Conservation (phyloP, 2,329 filamentous ascomycete genomes). For the Fusarium napiforme region DNA sequence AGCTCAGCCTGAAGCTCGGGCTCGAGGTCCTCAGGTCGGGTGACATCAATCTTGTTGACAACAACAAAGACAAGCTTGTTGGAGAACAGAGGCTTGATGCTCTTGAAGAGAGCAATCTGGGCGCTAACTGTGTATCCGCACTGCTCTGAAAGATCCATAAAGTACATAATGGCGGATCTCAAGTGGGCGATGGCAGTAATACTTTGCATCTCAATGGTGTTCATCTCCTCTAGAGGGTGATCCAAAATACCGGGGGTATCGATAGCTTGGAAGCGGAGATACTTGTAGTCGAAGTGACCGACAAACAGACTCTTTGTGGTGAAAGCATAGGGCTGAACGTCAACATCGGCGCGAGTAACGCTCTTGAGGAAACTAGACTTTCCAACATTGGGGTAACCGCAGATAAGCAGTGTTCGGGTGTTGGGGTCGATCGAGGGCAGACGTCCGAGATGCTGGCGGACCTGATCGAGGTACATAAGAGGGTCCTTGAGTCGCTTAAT, state of each 20-base stretch:
- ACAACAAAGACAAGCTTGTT: slow-evolving; percentile 98
- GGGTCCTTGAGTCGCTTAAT: slow-evolving; percentile 95
- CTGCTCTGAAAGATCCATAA: slow-evolving; percentile 97
- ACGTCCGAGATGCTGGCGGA: slow-evolving; percentile 93
- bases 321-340: slow-evolving; percentile 98
- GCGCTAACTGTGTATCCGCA: slow-evolving; percentile 93
- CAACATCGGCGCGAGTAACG: slow-evolving; percentile 93
- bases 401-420: slow-evolving; percentile 93
- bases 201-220: slow-evolving; percentile 98
- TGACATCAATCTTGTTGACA: slow-evolving; percentile 97
- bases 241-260: slow-evolving; percentile 99
- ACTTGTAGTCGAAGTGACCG: slow-evolving; percentile 96
- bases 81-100: slow-evolving; percentile 94
- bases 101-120: slow-evolving; percentile 95
- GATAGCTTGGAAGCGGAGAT: slow-evolving; percentile 74
- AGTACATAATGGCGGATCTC: slow-evolving; percentile 93
- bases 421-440: slow-evolving; percentile 98
- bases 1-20: slow-evolving; percentile 80
- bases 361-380: slow-evolving; percentile 96
- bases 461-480: slow-evolving; percentile 91
- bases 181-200: slow-evolving; percentile 98
- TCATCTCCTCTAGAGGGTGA: slow-evolving; percentile 98
- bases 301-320: slow-evolving; percentile 98
- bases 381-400: slow-evolving; percentile 96
- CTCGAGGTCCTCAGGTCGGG: slow-evolving; percentile 87